Evolutionary conservation across 164 flowering plant species (phyloP).

Genomic region (Kingdonia uniflora): DNA sequence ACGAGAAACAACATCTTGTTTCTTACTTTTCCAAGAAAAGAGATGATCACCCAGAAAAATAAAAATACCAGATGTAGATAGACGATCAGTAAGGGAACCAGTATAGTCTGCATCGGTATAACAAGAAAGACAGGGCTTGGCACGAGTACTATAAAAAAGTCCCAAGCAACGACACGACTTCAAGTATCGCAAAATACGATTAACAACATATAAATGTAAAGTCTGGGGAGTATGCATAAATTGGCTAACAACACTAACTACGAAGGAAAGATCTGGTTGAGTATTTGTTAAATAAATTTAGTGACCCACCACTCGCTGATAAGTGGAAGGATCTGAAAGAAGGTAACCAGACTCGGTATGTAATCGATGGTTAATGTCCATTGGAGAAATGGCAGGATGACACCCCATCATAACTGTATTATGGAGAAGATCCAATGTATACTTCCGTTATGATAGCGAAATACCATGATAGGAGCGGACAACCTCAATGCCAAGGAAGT

Average conservation of each 20-base stretch:
- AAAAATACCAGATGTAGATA: neutral
- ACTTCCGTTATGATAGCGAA: no score
- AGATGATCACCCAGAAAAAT: neutral
- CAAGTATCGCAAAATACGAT: neutral
- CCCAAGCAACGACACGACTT: neutral
- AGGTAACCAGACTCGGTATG: no score
- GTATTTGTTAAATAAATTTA: neutral
- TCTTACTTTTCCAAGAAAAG: neutral
- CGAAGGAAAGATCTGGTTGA: neutral
- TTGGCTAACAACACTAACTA: neutral
- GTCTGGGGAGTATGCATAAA: constrained; percentile 1
- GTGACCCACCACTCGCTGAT: no score
- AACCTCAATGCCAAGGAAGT: no score
- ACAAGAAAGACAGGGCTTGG: neutral
- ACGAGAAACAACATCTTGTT: neutral
- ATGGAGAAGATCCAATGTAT: no score
- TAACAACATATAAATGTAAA: neutral
- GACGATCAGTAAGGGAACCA: neutral
- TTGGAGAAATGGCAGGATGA: no score
- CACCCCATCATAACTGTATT: no score
- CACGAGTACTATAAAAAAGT: neutral
- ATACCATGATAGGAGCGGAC: no score
- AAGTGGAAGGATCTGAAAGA: no score
- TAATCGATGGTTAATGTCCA: no score
- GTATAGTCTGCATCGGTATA: neutral